These are phyloP conservation scores for Nakaseomyces uthaithaninus DNA, from an alignment of 1,139 yeast genomes.

Conservation along the genomic window DNA sequence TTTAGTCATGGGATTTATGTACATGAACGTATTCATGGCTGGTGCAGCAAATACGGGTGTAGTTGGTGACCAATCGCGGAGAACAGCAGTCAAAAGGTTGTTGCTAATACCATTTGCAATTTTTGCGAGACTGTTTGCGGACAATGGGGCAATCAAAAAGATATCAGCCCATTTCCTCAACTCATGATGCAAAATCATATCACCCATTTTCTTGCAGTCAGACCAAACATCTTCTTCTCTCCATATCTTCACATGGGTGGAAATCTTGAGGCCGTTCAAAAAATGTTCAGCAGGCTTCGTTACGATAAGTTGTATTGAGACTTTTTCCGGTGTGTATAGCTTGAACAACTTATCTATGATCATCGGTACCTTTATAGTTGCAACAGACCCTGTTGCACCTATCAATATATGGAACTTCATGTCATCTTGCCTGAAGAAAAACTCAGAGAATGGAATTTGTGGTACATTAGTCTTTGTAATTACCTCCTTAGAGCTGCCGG, in stretches of 20 bases:
- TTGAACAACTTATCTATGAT: slow-evolving; percentile 77
- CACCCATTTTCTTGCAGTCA: slow-evolving; percentile 44
- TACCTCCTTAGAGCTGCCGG: slow-evolving; percentile 31
- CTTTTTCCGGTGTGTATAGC: slow-evolving; percentile 59
- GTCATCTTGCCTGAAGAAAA: slow-evolving; percentile 63
- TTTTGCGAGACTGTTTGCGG: slow-evolving; percentile 88
- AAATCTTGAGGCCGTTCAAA: slow-evolving; percentile 66
- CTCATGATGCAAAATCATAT: slow-evolving; percentile 75
- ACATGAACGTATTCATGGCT: slow-evolving; percentile 87
- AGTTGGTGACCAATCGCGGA: slow-evolving; percentile 87
- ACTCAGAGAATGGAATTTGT: slow-evolving; percentile 66
- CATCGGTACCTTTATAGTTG: slow-evolving; percentile 84
- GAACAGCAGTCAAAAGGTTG: slow-evolving; percentile 75
- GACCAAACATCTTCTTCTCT: slow-evolving; percentile 91
- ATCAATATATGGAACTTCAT: slow-evolving; percentile 76
- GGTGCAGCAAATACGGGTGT: slow-evolving; percentile 87
- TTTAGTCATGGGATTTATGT: slow-evolving; percentile 79
- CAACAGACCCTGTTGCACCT: slow-evolving; percentile 95
- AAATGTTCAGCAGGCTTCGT: slow-evolving; percentile 82
- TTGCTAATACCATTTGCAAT: slow-evolving; percentile 85
- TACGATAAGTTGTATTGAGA: slow-evolving; percentile 77
- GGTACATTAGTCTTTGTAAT: slow-evolving; percentile 53
- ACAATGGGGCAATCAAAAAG: slow-evolving; percentile 75
- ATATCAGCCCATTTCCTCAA: slow-evolving; percentile 94
- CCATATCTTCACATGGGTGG: slow-evolving; percentile 83